Conservation (phyloP, 2,329 filamentous ascomycete genomes). For the Diaporthe sp. region DNA sequence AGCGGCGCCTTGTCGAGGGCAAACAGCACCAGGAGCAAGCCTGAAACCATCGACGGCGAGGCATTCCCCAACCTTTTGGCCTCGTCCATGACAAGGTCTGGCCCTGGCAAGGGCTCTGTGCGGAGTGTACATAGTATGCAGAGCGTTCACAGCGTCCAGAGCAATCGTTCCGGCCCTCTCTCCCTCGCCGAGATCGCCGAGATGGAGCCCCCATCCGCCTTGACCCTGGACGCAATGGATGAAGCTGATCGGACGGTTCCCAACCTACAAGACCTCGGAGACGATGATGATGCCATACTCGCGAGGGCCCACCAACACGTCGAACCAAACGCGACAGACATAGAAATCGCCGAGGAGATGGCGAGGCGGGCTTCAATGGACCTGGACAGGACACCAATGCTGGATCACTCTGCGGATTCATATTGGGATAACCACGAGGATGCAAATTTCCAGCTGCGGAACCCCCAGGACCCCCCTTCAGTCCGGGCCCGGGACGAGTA, state of each 20-base stretch:
- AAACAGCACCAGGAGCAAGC: constrained; percentile 50
- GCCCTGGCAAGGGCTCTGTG: constrained; percentile 68
- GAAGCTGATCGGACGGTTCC: constrained; percentile 62
- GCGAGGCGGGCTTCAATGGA: constrained; percentile 35
- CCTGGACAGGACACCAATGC: constrained; percentile 41
- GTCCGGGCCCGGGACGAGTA: constrained; percentile 41
- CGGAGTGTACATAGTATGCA: constrained; percentile 47
- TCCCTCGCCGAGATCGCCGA: constrained; percentile 71
- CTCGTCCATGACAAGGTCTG: constrained; percentile 62
- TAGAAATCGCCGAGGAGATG: constrained; percentile 42
- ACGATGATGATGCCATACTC: constrained; percentile 56
- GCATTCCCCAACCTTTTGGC: constrained; percentile 45
- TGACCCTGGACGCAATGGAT: constrained; percentile 67
- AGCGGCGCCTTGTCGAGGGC: constrained; percentile 49
- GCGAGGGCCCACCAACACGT: constrained; percentile 54
- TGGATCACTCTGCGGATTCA: constrained; percentile 38
- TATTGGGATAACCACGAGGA: constrained; percentile 40
- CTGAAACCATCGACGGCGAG: constrained; percentile 56
- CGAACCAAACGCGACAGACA: constrained; percentile 47
- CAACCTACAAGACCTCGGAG: constrained; percentile 50
- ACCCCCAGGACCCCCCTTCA: constrained; percentile 32
- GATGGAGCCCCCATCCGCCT: constrained; percentile 63
- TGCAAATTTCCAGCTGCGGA: constrained; percentile 26
- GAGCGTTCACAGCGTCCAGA: constrained; percentile 53
- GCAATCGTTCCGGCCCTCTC: constrained; percentile 60